A percentile compares a stretch with the other conserved stretches of the same genome.
These are phyloP conservation scores for Xylaria sp. DNA, from an alignment of 2,329 filamentous ascomycete species.

Conservation along the genomic window DNA sequence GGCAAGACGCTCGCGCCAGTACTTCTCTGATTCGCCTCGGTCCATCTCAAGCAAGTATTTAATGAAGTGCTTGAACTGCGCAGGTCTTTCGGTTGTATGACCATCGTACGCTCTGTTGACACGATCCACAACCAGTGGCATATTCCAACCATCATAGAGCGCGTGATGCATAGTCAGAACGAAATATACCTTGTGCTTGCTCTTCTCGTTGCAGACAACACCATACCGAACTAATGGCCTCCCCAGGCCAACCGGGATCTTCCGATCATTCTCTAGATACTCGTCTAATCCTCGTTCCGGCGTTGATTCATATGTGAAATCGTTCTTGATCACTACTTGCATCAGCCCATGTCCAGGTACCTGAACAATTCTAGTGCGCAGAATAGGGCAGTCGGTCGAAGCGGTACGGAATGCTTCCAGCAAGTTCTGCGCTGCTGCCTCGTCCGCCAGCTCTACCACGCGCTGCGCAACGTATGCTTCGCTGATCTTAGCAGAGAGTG, in stretches of 20 bases:
- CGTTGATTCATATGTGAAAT: conserved; percentile 49
- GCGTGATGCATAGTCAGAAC: conserved; percentile 67
- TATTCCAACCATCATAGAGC: conserved; percentile 67
- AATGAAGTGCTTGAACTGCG: conserved; percentile 62
- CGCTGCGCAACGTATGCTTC: conserved; percentile 64
- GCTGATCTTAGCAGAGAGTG: conserved; percentile 60
- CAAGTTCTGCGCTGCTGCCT: conserved; percentile 51
- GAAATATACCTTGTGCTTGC: conserved; percentile 53
- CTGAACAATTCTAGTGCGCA: conserved; percentile 62
- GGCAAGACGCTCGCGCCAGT: conserved; percentile 58
- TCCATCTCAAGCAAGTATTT: conserved; percentile 56
- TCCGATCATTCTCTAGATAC: conserved; percentile 55
- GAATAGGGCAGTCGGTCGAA: conserved; percentile 53
- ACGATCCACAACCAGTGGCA: conserved; percentile 60
- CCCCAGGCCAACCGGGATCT: conserved; percentile 56
- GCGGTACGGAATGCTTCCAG: conserved; percentile 56
- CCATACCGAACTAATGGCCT: conserved; percentile 59
- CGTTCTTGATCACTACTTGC: conserved; percentile 58
- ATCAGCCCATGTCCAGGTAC: conserved; percentile 55
- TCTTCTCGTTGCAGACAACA: conserved; percentile 49
- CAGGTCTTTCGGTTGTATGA: conserved; percentile 48
- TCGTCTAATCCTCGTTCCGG: conserved; percentile 50
- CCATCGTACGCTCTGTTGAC: conserved; percentile 58
- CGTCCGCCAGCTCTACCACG: conserved; percentile 54
- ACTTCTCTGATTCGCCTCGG: conserved; percentile 53